Evolutionary conservation across 1,139 yeast genomes (phyloP), one percentile per base, ranked within the genome.

Genomic region (Magnusiomyces tetraspermus): DNA sequence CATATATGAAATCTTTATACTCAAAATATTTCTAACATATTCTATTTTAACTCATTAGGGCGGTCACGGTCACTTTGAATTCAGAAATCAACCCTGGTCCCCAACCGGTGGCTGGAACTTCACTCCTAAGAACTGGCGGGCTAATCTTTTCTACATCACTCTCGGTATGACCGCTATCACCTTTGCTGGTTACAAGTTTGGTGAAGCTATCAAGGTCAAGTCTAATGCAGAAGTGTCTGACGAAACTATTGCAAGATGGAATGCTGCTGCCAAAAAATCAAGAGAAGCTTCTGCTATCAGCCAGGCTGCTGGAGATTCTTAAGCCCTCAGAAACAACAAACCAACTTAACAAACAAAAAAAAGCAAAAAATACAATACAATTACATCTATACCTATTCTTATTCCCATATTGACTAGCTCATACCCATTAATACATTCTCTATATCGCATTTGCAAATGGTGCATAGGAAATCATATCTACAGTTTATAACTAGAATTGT

Each of bases 21-120:
- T n/a, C n/a, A n/a, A n/a, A n/a, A n/a, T n/a, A n/a, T n/a, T n/a
- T n/a, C n/a, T n/a, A n/a, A n/a, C n/a, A n/a, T n/a, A n/a, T n/a
- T n/a, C n/a, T n/a, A n/a, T n/a, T n/a, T n/a, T n/a, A n/a, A n/a
- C n/a, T n/a, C n/a, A 3, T 19, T 19, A 38, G 42, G 42, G 42
- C 42, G 42, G 17, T 10, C 42, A 38, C 42, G 42, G 43, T 40
- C 30, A 50, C 41, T 19, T 38, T 41, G 30, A 22, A 23, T n/a
- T n/a, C 17, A 11, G 21, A 5, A 49, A 63, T 60, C 64, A 67
- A 53, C 67, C 69, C 13, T 66, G 70, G 65, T 66, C 71, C 49
- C 72, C 72, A 33, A 51, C 72, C 17, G 75, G 75, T 48, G 76
- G 76, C 46, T 72, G 76, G 76, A 72, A 63, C 64, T 68, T 69